A percentile compares a stretch with the other conserved stretches of the same genome.
Evolutionary conservation across 2,329 filamentous ascomycete genomes (phyloP).

Genomic region (Zarea fungicola): DNA sequence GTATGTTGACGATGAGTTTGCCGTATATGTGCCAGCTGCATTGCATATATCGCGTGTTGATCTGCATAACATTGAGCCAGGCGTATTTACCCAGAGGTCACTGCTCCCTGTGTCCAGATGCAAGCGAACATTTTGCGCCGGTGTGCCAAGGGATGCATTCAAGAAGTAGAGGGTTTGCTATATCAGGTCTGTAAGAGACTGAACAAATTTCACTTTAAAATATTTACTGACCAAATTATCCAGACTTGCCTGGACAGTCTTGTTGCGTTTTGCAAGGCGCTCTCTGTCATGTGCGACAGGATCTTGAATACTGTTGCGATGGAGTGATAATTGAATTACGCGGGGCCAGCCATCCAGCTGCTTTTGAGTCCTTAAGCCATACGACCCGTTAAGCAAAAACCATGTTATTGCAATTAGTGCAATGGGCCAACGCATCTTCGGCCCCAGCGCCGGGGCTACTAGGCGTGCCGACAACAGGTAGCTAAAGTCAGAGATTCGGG

Average conservation of each 20-base stretch:
- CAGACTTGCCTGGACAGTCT: conserved; percentile 39
- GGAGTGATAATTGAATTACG: conserved; percentile 42
- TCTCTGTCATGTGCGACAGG: conserved; percentile 41
- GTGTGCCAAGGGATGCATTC: conserved; percentile 59
- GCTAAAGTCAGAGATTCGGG: too few relatives aligned
- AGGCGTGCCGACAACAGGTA: too few relatives aligned
- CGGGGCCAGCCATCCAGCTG: conserved; percentile 31
- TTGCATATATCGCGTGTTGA: conserved; percentile 46
- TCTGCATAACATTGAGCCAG: conserved; percentile 55
- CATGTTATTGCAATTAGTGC: background rate
- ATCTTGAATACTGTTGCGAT: conserved; percentile 31
- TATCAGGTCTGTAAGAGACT: too few relatives aligned
- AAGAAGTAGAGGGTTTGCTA: conserved; percentile 60
- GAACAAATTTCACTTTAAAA: too few relatives aligned
- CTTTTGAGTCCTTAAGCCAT: conserved; percentile 20
- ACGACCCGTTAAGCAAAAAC: background rate
- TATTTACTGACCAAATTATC: conserved; percentile 53
- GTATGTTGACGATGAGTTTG: conserved; percentile 72
- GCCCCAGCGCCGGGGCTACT: background rate
- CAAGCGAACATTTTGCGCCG: conserved; percentile 50
- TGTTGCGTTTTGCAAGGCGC: conserved; percentile 36
- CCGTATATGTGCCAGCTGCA: conserved; percentile 60
- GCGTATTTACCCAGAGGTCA: conserved; percentile 66
- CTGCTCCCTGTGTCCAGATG: conserved; percentile 66
- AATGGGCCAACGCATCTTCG: conserved; percentile 1